Conservation (phyloP, 192 early-diverging fungal species). For the Coemansia sp. region DNA sequence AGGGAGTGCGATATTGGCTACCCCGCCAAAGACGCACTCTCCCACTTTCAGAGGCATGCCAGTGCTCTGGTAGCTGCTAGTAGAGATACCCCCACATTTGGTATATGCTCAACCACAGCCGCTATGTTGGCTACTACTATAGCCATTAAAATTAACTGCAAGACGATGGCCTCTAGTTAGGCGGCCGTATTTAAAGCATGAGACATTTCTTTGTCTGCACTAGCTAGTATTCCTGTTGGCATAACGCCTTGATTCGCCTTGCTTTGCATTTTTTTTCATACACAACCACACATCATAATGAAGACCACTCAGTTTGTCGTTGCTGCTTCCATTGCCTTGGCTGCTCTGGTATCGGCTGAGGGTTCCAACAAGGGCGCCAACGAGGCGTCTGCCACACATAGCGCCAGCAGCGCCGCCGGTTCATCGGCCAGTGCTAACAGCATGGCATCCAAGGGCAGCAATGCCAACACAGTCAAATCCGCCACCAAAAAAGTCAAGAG, state of each 20-base stretch:
- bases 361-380: constrained; percentile 12
- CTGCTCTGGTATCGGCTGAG: constrained; percentile 36
- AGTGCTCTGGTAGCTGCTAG: not conserved
- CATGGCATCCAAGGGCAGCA: constrained; percentile 10
- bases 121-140: not conserved
- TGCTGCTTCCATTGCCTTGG: constrained; percentile 28
- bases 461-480: constrained; percentile 13
- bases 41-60: not conserved
- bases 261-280: not conserved
- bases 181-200: not conserved
- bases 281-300: constrained; percentile 11
- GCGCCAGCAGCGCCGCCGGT: not conserved
- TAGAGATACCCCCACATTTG: not conserved
- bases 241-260: not conserved
- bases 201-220: not conserved
- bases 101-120: not conserved
- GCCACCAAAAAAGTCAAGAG: constrained; percentile 8
- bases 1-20: not conserved
- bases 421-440: constrained; percentile 8
- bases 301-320: constrained; percentile 36
- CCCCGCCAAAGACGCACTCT: not conserved
- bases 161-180: not conserved
- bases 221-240: not conserved
- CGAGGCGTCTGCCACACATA: constrained; percentile 2
- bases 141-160: not conserved